Conservation (phyloP, 129 eudicot species). For the Cynara cardunculus region DNA sequence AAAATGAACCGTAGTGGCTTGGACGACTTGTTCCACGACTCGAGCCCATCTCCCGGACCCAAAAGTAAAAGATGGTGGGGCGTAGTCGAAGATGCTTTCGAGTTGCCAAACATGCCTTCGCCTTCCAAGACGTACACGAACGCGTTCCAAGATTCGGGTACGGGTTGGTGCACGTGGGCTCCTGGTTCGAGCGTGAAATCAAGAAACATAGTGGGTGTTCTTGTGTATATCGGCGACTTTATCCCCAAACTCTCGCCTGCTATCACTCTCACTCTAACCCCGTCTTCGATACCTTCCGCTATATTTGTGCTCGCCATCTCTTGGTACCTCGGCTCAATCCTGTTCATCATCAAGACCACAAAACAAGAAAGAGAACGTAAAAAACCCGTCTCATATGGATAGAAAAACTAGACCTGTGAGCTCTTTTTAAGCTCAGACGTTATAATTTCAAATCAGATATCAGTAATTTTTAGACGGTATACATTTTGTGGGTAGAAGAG, state of each 20-base stretch:
- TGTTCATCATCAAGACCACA: background rate
- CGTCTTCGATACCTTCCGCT: conserved; percentile 50
- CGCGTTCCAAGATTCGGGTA: conserved; percentile 68
- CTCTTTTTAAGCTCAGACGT: background rate
- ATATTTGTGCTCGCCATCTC: conserved; percentile 35
- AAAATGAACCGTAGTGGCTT: conserved; percentile 54
- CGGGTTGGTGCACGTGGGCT: conserved; percentile 51
- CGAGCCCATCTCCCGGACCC: conserved; percentile 59
- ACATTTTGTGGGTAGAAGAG: conserved; percentile 77
- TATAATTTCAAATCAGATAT: background rate
- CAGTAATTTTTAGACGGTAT: background rate
- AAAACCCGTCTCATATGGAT: background rate
- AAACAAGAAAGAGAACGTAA: background rate
- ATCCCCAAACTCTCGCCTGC: conserved; percentile 83
- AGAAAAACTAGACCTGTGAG: background rate
- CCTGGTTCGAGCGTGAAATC: conserved; percentile 79
- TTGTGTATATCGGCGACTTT: conserved; percentile 57
- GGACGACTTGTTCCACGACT: conserved; percentile 64
- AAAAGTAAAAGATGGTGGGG: conserved; percentile 60
- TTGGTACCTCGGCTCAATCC: conserved; percentile 80
- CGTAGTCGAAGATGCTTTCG: conserved; percentile 37
- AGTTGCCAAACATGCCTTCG: conserved; percentile 65
- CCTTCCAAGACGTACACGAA: conserved; percentile 78
- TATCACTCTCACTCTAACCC: conserved; percentile 60
- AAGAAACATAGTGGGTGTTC: conserved; percentile 81